Evolutionary conservation across 75 land plant genomes (phyloP).

Genomic region (Pseudotsuga menziesii): DNA sequence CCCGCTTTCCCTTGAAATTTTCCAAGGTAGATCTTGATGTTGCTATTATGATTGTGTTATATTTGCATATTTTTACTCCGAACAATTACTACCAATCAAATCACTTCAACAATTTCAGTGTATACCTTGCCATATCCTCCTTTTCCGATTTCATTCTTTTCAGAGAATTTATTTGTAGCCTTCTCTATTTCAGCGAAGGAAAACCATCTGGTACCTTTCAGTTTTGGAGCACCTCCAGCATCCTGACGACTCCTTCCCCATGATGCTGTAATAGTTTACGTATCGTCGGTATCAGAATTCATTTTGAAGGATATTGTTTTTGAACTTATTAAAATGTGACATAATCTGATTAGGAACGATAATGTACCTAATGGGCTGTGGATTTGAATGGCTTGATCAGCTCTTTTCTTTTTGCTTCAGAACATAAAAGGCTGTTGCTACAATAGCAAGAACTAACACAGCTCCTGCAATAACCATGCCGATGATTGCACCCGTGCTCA

Average conservation of each 20-base stretch:
- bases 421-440: conserved; percentile 48
- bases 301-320: not conserved
- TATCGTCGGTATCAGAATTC: not conserved
- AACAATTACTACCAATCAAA: too few relatives aligned
- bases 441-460: conserved; percentile 26
- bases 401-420: conserved; percentile 56
- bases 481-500: conserved; percentile 19
- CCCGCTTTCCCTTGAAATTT: too few relatives aligned
- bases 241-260: conserved; percentile 29
- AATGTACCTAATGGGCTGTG: conserved; percentile 63
- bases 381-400: conserved; percentile 27
- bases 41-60: too few relatives aligned
- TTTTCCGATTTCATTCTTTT: conserved; percentile 31
- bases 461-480: conserved; percentile 50
- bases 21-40: too few relatives aligned
- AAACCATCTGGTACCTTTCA: conserved; percentile 44
- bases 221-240: conserved; percentile 12
- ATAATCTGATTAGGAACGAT: not conserved
- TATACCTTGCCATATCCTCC: conserved; percentile 57
- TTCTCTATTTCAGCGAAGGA: conserved; percentile 30
- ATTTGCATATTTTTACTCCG: too few relatives aligned
- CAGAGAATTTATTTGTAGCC: conserved; percentile 33
- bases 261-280: conserved; percentile 35
- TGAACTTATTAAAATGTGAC: not conserved
- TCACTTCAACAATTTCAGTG: too few relatives aligned